A percentile compares a stretch with the other conserved stretches of the same genome.
Conservation (phyloP, 2,329 filamentous ascomycete species). For the Colletotrichum limetticola region DNA sequence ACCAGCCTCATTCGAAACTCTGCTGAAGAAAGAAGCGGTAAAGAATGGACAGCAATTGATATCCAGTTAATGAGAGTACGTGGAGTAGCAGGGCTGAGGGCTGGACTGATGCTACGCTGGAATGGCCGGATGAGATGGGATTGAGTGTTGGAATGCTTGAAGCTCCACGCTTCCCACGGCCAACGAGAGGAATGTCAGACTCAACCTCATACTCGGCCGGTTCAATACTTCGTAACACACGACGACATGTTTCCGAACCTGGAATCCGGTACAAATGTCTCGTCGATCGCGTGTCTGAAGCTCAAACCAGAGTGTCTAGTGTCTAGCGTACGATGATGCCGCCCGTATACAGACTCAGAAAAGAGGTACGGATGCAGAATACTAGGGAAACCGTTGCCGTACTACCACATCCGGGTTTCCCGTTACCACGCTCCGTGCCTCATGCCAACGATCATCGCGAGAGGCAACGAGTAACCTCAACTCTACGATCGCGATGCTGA, state of each 20-base stretch:
- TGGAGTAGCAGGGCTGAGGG: not conserved
- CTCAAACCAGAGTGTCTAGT: not conserved
- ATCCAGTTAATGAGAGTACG: not conserved
- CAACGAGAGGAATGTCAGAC: not conserved
- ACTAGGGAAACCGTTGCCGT: not conserved
- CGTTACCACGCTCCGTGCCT: not conserved
- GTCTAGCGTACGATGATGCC: not conserved
- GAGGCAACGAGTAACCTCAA: not conserved
- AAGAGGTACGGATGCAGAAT: not conserved
- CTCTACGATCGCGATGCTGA: not conserved
- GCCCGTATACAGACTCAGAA: no score
- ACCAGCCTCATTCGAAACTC: constrained; percentile 11
- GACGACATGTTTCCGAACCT: not conserved
- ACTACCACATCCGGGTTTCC: no score
- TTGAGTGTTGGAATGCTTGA: not conserved
- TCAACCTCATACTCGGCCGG: not conserved
- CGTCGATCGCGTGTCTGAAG: not conserved
- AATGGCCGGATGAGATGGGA: not conserved
- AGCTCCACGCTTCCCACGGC: not conserved
- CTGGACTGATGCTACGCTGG: constrained; percentile 3
- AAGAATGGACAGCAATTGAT: not conserved
- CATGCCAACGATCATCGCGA: not conserved
- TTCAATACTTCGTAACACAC: no score
- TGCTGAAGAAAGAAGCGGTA: constrained; percentile 17
- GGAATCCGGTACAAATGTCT: not conserved